phyloP scores from a whole-genome alignment of 2,329 filamentous ascomycete genomes.

The Lasiodiplodia sp. region DNA sequence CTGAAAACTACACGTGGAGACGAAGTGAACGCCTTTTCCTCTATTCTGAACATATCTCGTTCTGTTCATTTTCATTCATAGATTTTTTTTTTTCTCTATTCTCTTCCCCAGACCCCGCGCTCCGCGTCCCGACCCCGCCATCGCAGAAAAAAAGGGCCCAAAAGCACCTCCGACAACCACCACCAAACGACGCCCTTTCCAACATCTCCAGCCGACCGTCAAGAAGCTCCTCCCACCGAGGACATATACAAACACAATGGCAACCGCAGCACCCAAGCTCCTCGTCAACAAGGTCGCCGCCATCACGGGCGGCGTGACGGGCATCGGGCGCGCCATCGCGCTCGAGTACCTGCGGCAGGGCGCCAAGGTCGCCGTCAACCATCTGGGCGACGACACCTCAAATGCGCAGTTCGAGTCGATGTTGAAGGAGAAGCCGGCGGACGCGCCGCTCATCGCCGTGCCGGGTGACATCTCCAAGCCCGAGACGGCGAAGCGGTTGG shows the following conservation, averaged over 20 bases:
- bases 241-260: too few species aligned
- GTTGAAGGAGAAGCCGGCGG: conserved; percentile 42
- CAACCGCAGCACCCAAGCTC: conserved; percentile 47
- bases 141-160: not conserved
- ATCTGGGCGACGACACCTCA: conserved; percentile 67
- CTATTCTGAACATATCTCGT: too few species aligned
- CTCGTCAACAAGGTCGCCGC: conserved; percentile 79
- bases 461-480: conserved; percentile 80
- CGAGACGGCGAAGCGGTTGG: conserved; percentile 72
- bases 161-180: not conserved
- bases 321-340: conserved; percentile 85
- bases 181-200: not conserved
- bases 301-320: conserved; percentile 86
- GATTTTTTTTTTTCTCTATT: not conserved
- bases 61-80: not conserved
- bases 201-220: not conserved
- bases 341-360: conserved; percentile 81
- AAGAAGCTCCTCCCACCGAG: not conserved
- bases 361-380: conserved; percentile 80
- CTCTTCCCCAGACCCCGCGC: conserved; percentile 12
- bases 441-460: conserved; percentile 65
- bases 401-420: conserved; percentile 58
- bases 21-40: not conserved
- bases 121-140: not conserved
- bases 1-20: not conserved